Base-by-base conservation (phyloP, 495 filamentous ascomycete species). In the Penicillium mononematosum region DNA sequence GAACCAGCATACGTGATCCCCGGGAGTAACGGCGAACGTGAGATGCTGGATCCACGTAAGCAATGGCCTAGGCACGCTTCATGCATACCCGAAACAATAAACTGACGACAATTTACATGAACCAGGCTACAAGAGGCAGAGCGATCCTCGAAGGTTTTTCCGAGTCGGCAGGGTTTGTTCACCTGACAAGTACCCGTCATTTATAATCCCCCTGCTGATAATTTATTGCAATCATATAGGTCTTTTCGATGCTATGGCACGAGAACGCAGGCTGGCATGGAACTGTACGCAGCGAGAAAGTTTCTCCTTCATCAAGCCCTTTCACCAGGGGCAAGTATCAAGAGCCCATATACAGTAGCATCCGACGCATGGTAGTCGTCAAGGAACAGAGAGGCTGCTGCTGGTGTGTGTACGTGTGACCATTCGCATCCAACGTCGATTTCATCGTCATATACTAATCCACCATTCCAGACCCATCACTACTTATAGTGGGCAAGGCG, bases 351-450 rank as follows among this genome's bases (percentile, higher is more conserved):
- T 71, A 68, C 34, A 68, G 63, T 36, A 60, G 53, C 27, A 68
- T 70, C 41, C 69, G 70, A 17, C 69, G 69, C 34, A 75, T 75
- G 70, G 60, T 74, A 10, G 68, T 74, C 0, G 38, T 69, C 32
- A 69, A 63, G 43, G 50, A 54, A 43, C 54, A 56, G 8, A 56
- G 53, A 1, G 58, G 62, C 1, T 69, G 64, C 53, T 65, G 54
- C 12, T 71, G 66, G 65, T 74, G 68, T 44, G 60, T 72, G 69
- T 74, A 65, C 58, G 67, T 59, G 16, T 22, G 2, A 17, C 27
- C 27, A 39, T 59, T 29, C 8, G 1, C 2, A 19, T 48, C n/a
- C 45, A 29, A 20, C 0, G 2, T 46, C 2, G 10, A 9, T 16
- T 31, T n/a, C 17, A 11, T 32, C 2, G 5, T 12, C 11, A 17